Conservation (phyloP, 768 basidiomycete species). For the Fomitopsis serialis region DNA sequence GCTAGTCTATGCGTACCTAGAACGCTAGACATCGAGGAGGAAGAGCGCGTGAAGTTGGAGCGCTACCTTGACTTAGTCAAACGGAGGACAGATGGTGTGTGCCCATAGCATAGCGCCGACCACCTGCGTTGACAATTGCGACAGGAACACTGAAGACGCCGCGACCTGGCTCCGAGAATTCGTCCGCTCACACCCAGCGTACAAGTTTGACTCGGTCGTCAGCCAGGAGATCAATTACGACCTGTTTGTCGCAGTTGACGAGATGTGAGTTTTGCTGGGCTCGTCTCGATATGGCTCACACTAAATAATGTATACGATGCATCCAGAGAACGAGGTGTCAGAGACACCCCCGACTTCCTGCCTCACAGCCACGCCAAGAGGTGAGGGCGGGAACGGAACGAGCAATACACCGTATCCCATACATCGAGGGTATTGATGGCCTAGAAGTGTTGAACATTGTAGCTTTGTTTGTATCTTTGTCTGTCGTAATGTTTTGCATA, state of each 20-base stretch:
- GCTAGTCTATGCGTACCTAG: constrained; percentile 79
- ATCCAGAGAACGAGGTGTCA: constrained; percentile 63
- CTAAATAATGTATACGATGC: not conserved
- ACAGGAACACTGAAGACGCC: constrained; percentile 77
- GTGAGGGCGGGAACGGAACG: no score
- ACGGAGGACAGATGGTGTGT: constrained; percentile 72
- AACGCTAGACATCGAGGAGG: constrained; percentile 70
- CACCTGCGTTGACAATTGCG: not conserved
- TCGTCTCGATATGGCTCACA: not conserved
- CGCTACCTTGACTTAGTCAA: constrained; percentile 79
- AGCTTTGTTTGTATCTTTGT: not conserved
- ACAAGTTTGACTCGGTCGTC: constrained; percentile 91
- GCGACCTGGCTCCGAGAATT: constrained; percentile 94
- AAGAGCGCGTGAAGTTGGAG: constrained; percentile 56
- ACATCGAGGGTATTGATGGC: not conserved
- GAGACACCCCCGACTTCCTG: constrained; percentile 55
- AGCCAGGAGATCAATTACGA: constrained; percentile 92
- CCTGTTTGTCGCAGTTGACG: constrained; percentile 81
- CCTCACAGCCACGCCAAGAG: not conserved
- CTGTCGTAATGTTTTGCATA: not conserved
- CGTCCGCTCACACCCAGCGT: constrained; percentile 85
- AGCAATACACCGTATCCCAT: not conserved
- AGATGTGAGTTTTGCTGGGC: constrained; percentile 60
- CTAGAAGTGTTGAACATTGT: not conserved
- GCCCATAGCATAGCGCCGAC: not conserved